Percentiles rank a stretch among this genome's conserved stretches.
Evolutionary conservation across 805 yeast species (phyloP).

Genomic region (fission yeast (Schizosaccharomyces pombe)): DNA sequence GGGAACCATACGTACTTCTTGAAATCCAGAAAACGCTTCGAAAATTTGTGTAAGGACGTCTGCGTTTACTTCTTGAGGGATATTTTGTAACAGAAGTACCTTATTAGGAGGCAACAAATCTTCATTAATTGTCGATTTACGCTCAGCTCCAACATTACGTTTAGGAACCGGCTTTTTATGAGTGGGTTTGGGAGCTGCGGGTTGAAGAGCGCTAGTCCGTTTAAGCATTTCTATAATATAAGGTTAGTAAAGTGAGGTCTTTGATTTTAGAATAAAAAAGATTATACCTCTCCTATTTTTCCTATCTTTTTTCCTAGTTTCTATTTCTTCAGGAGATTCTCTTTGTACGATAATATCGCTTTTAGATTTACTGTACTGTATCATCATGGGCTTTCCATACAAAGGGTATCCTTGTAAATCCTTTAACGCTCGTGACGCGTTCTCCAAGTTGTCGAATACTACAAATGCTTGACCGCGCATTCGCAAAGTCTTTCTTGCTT

Average conservation of each 20-base stretch:
- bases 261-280: no score
- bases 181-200: not conserved
- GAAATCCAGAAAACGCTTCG: conserved; percentile 31
- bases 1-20: conserved; percentile 41
- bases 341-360: conserved; percentile 20
- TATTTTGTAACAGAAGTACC: conserved; percentile 36
- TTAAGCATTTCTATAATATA: not conserved
- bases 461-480: conserved; percentile 71
- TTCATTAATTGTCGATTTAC: not conserved
- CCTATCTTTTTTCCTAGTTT: conserved; percentile 9
- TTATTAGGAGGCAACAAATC: conserved; percentile 4
- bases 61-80: conserved; percentile 25
- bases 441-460: conserved; percentile 23
- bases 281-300: conserved; percentile 7
- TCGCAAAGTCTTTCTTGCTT: conserved; percentile 35
- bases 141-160: not conserved
- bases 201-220: not conserved
- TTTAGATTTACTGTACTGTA: conserved; percentile 22
- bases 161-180: not conserved
- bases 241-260: not conserved
- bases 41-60: conserved; percentile 26
- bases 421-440: conserved; percentile 26
- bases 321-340: conserved; percentile 11
- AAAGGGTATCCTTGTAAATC: conserved; percentile 16
- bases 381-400: conserved; percentile 26